Conservation (phyloP, 208 protist species). For the Novymonas esmeraldas region DNA sequence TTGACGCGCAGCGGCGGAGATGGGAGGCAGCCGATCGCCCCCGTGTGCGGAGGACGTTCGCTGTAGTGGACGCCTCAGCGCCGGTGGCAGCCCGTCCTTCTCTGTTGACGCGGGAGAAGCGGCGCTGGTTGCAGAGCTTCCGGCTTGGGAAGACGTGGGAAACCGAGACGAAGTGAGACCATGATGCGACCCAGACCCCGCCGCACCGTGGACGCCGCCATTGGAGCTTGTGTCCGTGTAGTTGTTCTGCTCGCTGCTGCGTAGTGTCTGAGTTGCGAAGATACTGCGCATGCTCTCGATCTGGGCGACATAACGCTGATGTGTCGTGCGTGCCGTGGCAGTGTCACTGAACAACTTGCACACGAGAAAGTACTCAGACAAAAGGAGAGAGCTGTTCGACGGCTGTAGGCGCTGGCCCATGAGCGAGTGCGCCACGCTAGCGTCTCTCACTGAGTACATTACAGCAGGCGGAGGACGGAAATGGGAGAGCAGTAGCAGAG, state of each 20-base stretch:
- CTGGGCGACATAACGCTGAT: constrained; percentile 42
- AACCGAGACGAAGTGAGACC: not conserved
- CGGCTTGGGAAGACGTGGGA: too few relatives aligned
- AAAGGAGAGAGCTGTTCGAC: constrained; percentile 31
- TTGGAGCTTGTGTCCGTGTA: constrained; percentile 1
- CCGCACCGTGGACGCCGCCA: too few relatives aligned
- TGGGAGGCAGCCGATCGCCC: not conserved
- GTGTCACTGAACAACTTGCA: constrained; percentile 38
- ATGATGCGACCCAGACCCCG: too few relatives aligned
- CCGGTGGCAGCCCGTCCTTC: not conserved
- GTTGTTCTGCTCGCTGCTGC: constrained; percentile 26
- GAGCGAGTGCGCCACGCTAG: constrained; percentile 35
- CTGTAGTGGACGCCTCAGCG: not conserved
- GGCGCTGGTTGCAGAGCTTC: too few relatives aligned
- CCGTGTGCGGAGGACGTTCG: not conserved
- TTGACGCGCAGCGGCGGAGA: not conserved
- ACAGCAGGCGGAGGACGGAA: not conserved
- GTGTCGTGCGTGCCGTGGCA: constrained; percentile 35
- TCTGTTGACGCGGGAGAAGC: not conserved
- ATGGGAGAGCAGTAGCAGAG: not conserved
- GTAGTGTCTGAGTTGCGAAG: constrained; percentile 24
- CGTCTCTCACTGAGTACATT: constrained; percentile 60
- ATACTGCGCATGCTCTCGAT: constrained; percentile 33
- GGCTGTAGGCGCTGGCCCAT: constrained; percentile 36
- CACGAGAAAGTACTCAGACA: constrained; percentile 45